Evolutionary conservation across 2,329 filamentous ascomycete genomes (phyloP).

Genomic region (Xylaria sp.): DNA sequence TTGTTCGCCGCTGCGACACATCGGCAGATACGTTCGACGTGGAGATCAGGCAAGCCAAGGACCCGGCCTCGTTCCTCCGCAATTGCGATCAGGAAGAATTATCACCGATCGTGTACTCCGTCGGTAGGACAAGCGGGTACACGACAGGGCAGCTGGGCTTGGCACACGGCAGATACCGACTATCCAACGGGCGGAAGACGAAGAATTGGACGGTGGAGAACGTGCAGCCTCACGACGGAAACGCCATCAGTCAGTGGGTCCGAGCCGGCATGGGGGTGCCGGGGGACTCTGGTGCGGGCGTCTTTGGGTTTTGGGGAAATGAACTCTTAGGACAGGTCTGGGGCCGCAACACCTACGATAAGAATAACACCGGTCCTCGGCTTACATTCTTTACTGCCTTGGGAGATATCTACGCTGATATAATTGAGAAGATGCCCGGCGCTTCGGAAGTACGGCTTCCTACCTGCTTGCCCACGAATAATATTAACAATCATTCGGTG

Average conservation of each 20-base stretch:
- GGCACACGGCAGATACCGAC: conserved; percentile 53
- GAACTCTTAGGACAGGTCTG: conserved; percentile 56
- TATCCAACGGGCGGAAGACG: conserved; percentile 45
- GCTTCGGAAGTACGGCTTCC: background rate
- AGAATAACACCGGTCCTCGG: conserved; percentile 51
- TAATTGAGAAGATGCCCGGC: conserved; percentile 53
- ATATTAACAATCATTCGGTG: conserved; percentile 1
- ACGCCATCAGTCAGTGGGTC: conserved; percentile 53
- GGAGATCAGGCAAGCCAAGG: background rate
- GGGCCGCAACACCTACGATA: conserved; percentile 56
- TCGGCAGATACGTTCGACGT: background rate
- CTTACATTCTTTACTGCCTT: conserved; percentile 57
- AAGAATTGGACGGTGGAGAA: conserved; percentile 59
- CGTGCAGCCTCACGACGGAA: conserved; percentile 49
- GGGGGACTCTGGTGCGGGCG: conserved; percentile 56
- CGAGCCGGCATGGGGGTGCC: conserved; percentile 56
- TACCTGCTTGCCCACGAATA: background rate
- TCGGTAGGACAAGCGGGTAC: conserved; percentile 57
- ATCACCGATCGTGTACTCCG: conserved; percentile 49
- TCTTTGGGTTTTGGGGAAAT: conserved; percentile 53
- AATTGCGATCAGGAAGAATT: background rate
- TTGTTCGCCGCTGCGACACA: conserved; percentile 3
- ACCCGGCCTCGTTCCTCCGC: background rate
- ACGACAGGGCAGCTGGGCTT: conserved; percentile 56
- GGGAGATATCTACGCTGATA: conserved; percentile 57